Evolutionary conservation across 768 basidiomycete species (phyloP).

Genomic region (Termitomyces sp.): DNA sequence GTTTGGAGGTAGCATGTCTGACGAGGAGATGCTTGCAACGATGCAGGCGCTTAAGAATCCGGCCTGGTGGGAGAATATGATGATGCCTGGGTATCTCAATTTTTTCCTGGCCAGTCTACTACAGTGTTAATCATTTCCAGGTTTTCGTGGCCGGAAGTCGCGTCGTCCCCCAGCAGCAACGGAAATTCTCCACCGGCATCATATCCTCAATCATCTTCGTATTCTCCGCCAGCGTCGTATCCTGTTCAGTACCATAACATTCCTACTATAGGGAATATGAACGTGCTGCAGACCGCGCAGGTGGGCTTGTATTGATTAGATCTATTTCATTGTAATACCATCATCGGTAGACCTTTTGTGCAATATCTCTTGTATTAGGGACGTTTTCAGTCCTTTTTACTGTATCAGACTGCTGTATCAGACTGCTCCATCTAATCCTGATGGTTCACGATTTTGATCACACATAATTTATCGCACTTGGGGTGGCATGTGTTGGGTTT

Average conservation of each 20-base stretch:
- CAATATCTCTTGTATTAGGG: background rate
- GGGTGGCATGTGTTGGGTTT: constrained; percentile 74
- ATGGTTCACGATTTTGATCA: background rate
- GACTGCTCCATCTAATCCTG: background rate
- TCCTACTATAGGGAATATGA: constrained; percentile 8
- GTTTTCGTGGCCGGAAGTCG: constrained; percentile 26
- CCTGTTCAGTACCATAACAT: constrained; percentile 7
- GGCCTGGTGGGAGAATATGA: constrained; percentile 71
- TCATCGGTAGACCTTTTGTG: background rate
- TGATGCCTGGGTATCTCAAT: constrained; percentile 70
- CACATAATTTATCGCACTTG: constrained; percentile 23
- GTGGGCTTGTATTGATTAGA: constrained; percentile 7
- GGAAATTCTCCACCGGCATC: constrained; percentile 14
- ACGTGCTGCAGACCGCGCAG: constrained; percentile 11
- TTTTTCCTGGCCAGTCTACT: background rate
- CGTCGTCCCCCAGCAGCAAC: constrained; percentile 18
- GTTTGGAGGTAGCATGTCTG: constrained; percentile 30
- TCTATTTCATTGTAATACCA: background rate
- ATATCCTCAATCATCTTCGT: background rate
- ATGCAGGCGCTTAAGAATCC: constrained; percentile 71
- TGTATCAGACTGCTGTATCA: background rate
- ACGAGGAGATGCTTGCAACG: constrained; percentile 61
- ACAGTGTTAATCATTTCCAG: constrained; percentile 5
- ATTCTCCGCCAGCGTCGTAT: constrained; percentile 9
- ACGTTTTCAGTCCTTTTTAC: background rate